A percentile compares a stretch with the other conserved stretches of the same genome.
These are phyloP conservation scores for Articulospora tetracladia DNA, from an alignment of 495 filamentous ascomycete genomes.

Conservation along the genomic window DNA sequence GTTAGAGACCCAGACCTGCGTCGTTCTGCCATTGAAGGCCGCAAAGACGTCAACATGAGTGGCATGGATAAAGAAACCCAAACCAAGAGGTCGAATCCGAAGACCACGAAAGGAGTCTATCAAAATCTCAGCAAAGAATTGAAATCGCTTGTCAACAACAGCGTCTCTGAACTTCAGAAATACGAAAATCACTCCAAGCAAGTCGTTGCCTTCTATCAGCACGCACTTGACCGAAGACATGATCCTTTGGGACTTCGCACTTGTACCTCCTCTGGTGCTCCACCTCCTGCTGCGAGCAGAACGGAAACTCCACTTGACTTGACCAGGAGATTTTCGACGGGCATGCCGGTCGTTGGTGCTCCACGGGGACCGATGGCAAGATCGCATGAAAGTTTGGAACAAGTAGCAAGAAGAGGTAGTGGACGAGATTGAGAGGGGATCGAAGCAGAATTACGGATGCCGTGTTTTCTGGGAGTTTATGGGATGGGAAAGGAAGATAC, in stretches of 20 bases:
- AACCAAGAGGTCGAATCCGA: not conserved
- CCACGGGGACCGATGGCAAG: not conserved
- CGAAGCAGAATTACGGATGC: not conserved
- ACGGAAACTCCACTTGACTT: not conserved
- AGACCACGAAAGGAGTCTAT: not conserved
- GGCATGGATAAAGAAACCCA: too few species aligned
- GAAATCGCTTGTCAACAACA: not conserved
- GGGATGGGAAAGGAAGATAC: not conserved
- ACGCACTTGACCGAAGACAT: conserved; percentile 8
- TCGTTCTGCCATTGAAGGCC: not conserved
- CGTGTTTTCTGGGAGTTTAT: not conserved
- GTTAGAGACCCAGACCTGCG: not conserved
- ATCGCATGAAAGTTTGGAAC: not conserved
- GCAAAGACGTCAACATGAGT: too few species aligned
- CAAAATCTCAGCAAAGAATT: not conserved
- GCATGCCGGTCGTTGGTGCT: not conserved
- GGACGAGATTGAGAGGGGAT: not conserved
- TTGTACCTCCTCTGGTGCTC: not conserved
- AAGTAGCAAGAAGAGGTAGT: not conserved
- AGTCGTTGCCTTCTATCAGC: conserved; percentile 3
- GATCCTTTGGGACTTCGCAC: not conserved
- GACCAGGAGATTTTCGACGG: not conserved
- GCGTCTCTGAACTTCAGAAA: conserved; percentile 6
- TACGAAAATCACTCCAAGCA: conserved; percentile 16
- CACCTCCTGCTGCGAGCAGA: not conserved